These are phyloP conservation scores for Eremothecium coryli DNA, from an alignment of 1,139 yeast species.

Conservation along the genomic window DNA sequence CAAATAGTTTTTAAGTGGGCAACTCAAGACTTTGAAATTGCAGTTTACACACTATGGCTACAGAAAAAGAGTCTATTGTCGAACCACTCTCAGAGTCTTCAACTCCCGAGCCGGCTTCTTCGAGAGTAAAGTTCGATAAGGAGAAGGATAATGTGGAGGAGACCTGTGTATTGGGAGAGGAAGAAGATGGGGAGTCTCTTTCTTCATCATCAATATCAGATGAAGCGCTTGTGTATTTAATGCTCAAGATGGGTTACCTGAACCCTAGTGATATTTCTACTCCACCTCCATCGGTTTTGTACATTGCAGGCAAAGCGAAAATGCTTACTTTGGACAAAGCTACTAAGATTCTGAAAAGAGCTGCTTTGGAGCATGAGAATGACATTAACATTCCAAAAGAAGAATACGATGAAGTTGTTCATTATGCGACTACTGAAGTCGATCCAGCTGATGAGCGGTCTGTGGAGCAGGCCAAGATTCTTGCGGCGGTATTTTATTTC, in stretches of 20 bases:
- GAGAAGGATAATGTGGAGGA: too few relatives aligned
- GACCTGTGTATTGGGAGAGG: too few relatives aligned
- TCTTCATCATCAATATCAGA: too few relatives aligned
- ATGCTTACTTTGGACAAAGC: slow-evolving; percentile 36
- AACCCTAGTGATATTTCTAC: slow-evolving; percentile 17
- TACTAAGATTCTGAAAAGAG: slow-evolving; percentile 35
- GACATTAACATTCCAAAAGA: slow-evolving; percentile 44
- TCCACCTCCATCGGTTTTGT: slow-evolving; percentile 26
- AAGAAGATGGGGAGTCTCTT: too few relatives aligned
- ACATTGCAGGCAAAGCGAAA: slow-evolving; percentile 36
- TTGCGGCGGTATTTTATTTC: slow-evolving; percentile 42
- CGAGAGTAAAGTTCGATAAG: too few relatives aligned
- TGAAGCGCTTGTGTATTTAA: slow-evolving; percentile 8
- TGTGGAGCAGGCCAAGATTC: slow-evolving; percentile 32
- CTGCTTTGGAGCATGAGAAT: slow-evolving; percentile 35
- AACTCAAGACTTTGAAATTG: too few relatives aligned
- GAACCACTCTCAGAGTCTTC: too few relatives aligned
- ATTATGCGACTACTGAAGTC: slow-evolving; percentile 21
- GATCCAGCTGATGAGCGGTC: slow-evolving; percentile 12
- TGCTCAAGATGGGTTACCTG: slow-evolving; percentile 24
- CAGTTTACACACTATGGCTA: too few relatives aligned
- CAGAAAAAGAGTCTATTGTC: too few relatives aligned
- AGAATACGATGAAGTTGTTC: slow-evolving; percentile 30
- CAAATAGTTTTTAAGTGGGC: too few relatives aligned
- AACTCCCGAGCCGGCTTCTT: too few relatives aligned